phyloP scores from a whole-genome alignment of 495 filamentous ascomycete species.

The Cercophora samala region DNA sequence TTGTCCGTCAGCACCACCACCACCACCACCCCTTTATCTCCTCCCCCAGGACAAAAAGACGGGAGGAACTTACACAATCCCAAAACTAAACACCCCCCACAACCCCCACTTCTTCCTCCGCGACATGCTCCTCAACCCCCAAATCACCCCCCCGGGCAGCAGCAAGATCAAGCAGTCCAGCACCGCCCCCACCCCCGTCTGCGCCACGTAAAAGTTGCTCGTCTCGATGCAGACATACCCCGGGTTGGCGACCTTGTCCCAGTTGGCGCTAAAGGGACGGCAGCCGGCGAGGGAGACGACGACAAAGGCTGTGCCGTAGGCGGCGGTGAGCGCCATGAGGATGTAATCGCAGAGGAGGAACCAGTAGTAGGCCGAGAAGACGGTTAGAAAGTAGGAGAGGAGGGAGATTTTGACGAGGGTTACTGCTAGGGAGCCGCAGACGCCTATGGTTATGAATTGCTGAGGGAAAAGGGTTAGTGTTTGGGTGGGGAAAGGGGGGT shows the following conservation, averaged over 20 bases:
- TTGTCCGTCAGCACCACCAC: background rate
- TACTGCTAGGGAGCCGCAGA: background rate
- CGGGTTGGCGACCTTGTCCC: background rate
- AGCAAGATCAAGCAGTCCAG: background rate
- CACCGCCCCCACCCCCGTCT: background rate
- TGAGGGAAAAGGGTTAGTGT: background rate
- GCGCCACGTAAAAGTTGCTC: background rate
- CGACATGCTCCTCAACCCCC: background rate
- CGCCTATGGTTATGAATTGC: background rate
- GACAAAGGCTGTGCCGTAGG: background rate
- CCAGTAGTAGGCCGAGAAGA: background rate
- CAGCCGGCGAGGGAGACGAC: background rate
- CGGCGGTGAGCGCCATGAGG: background rate
- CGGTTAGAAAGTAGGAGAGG: background rate
- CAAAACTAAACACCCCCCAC: background rate
- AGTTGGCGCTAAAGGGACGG: background rate
- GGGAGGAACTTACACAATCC: background rate
- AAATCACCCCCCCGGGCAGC: background rate
- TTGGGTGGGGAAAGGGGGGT: background rate
- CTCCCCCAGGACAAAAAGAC: background rate
- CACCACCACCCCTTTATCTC: background rate
- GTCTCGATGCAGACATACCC: background rate
- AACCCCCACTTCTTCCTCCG: background rate
- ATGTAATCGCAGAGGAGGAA: background rate
- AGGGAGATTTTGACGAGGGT: background rate